These are phyloP conservation scores for Venturia carpophila DNA, from an alignment of 2,329 filamentous ascomycete species.

Conservation along the genomic window DNA sequence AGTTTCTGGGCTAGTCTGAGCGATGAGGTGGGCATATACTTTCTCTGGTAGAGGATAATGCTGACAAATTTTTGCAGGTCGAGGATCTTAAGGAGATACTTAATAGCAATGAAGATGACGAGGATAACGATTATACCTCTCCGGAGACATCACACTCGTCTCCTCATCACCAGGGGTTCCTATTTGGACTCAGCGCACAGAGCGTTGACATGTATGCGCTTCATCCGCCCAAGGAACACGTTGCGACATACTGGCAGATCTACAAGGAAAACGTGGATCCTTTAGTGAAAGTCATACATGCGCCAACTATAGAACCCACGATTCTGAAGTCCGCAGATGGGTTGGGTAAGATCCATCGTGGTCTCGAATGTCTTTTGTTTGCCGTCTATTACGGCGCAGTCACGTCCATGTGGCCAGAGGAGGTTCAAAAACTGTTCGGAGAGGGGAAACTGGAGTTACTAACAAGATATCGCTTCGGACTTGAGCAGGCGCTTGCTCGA, in stretches of 20 bases:
- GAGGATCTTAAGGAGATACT: constrained; percentile 57
- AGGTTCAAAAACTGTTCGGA: constrained; percentile 43
- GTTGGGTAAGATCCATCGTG: constrained; percentile 50
- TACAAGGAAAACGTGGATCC: constrained; percentile 70
- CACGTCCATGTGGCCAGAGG: constrained; percentile 42
- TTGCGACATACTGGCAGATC: constrained; percentile 60
- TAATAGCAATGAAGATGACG: constrained; percentile 55
- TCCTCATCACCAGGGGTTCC: constrained; percentile 58
- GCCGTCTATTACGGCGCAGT: constrained; percentile 54
- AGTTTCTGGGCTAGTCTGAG: constrained; percentile 70
- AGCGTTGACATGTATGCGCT: constrained; percentile 57
- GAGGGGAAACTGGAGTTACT: constrained; percentile 45
- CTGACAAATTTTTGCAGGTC: constrained; percentile 34
- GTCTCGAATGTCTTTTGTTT: constrained; percentile 53
- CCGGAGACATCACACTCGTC: constrained; percentile 30
- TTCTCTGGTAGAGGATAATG: background rate
- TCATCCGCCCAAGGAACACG: constrained; percentile 59
- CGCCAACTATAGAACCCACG: constrained; percentile 56
- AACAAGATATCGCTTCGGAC: constrained; percentile 52
- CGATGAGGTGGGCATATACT: constrained; percentile 50
- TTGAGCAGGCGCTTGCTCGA: constrained; percentile 56
- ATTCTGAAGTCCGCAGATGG: constrained; percentile 55
- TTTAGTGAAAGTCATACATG: constrained; percentile 62
- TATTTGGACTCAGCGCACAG: constrained; percentile 65
- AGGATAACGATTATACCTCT: constrained; percentile 39